These are phyloP conservation scores for Mariannaea sp. DNA, from an alignment of 2,329 filamentous ascomycete genomes.

Conservation along the genomic window DNA sequence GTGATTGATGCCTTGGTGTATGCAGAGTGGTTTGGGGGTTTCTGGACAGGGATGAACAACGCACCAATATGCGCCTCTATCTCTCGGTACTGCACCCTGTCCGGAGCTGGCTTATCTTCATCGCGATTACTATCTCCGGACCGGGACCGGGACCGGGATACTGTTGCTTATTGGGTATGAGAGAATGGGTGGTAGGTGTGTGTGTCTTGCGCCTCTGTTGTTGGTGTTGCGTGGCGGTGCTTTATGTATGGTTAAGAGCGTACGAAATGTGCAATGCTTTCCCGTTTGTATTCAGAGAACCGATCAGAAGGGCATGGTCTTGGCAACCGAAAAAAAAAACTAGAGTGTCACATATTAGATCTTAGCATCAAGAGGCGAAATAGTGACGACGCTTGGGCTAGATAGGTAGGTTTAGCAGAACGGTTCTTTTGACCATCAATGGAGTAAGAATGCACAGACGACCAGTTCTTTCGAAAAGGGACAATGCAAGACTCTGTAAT, in stretches of 20 bases:
- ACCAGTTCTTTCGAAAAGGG: not conserved
- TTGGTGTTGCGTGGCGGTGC: not conserved
- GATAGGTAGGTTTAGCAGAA: not conserved
- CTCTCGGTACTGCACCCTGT: constrained; percentile 3
- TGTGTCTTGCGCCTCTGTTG: not conserved
- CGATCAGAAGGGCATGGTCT: no score
- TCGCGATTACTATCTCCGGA: constrained; percentile 15
- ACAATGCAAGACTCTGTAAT: no score
- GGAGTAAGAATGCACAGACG: constrained; percentile 12
- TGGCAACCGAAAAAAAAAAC: no score
- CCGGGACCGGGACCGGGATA: constrained; percentile 18
- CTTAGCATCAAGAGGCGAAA: no score
- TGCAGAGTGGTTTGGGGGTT: constrained; percentile 9
- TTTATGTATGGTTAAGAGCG: not conserved
- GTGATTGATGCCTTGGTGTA: constrained; percentile 10
- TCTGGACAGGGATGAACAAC: constrained; percentile 6
- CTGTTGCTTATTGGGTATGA: not conserved
- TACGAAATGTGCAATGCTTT: no score
- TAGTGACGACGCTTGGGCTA: constrained; percentile 5
- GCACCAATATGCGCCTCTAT: constrained; percentile 15
- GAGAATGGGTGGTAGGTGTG: constrained; percentile 13
- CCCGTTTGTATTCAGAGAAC: no score
- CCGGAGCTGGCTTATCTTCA: constrained; percentile 2
- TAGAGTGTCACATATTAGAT: no score
- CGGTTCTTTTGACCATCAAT: not conserved